Base-by-base conservation (phyloP, 305 asterid genomes). In the Fraxinus paxiana region DNA sequence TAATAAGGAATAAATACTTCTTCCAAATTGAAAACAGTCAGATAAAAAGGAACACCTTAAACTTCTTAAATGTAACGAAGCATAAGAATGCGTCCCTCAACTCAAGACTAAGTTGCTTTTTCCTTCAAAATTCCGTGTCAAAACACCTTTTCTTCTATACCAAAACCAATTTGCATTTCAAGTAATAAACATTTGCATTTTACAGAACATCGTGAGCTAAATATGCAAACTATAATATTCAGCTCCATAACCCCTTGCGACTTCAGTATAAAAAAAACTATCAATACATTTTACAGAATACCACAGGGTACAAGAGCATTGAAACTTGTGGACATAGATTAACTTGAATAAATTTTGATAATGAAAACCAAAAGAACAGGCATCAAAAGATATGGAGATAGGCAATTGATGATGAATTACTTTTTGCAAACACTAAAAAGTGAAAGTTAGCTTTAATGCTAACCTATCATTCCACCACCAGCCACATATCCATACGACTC, bases 401-500 rank as follows among this genome's bases (percentile, higher is more conserved):
- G 77, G 34, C 72, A 61, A 79, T 34, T 33, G 26, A 31, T 77
- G 78, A 70, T 67, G 54, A 38, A 56, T 38, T 79, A 73, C 20
- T 77, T 73, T 79, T 80, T 38, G 24, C 5, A 22, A 33, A 80
- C 30, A 74, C 35, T 80, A 24, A 80, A 41, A 74, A 75, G 30
- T 22, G 56, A 59, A 81, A 85, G 70, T 70, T 30, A 63, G 31
- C 73, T 28, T 75, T 71, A 83, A 79, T 77, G 83, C 87, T 78
- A 77, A 95, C 98, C 98, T 82, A 95, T 91, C 87, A 95, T 90
- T 80, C 98, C 98, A 56, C 98, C 98, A 83, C 98, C 98, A 87
- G 95, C 87, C 79, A 92, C 90, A 84, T 83, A 92, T 81, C 92
- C 98, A 79, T 89, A 87, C 73, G 97, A 91, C 41, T 84, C 88